phyloP scores from a whole-genome alignment of 371 early-diverging fungal genomes.

The Mucor piriformis region DNA sequence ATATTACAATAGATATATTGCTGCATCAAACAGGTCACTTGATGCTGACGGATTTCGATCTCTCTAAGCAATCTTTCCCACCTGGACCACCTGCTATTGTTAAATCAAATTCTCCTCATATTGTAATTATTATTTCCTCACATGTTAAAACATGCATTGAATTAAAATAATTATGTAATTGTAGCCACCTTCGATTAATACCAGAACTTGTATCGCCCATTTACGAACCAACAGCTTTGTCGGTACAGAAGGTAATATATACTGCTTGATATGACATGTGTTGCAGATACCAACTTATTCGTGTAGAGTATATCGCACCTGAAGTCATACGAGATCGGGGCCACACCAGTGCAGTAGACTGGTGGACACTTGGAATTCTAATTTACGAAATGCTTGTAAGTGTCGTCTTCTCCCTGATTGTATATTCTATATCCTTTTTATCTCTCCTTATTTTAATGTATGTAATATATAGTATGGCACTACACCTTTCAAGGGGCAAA shows the following conservation, averaged over 20 bases:
- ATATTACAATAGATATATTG: constrained; percentile 77
- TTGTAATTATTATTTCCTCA: constrained; percentile 29
- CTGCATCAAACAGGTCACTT: constrained; percentile 93
- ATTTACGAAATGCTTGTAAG: constrained; percentile 94
- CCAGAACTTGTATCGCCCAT: constrained; percentile 83
- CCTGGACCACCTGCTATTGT: constrained; percentile 78
- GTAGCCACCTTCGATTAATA: constrained; percentile 76
- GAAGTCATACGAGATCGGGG: constrained; percentile 91
- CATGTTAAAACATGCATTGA: neutral
- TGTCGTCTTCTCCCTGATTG: neutral
- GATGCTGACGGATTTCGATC: constrained; percentile 96
- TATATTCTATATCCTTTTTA: too few species aligned
- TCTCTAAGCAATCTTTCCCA: constrained; percentile 84
- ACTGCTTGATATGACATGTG: too few species aligned
- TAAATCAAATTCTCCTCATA: constrained; percentile 59
- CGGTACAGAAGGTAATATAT: constrained; percentile 94
- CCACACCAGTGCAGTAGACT: constrained; percentile 95
- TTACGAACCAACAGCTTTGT: constrained; percentile 94
- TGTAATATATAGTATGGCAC: constrained; percentile 63
- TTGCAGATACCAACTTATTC: too few species aligned
- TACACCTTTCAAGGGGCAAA: constrained; percentile 90
- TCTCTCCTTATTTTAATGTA: constrained; percentile 5
- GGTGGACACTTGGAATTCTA: constrained; percentile 99
- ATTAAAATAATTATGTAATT: neutral
- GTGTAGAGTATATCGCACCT: constrained; percentile 91